Conservation (phyloP, 2,329 filamentous ascomycete genomes). For the Epichloe hybrida region DNA sequence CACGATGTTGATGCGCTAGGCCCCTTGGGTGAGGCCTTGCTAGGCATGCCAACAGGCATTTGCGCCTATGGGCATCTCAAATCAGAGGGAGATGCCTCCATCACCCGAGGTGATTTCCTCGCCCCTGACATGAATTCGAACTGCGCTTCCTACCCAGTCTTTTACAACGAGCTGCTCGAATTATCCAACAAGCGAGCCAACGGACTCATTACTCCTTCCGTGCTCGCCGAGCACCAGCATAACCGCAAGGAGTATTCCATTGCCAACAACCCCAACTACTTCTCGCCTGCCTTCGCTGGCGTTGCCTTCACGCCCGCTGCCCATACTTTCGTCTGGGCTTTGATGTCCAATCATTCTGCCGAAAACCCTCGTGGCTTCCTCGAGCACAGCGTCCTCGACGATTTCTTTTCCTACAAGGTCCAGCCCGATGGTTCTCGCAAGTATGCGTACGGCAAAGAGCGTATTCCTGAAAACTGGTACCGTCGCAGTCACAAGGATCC, state of each 20-base stretch:
- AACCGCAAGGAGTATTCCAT: slow-evolving; percentile 22
- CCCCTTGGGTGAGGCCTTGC: neutral
- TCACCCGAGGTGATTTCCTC: slow-evolving; percentile 2
- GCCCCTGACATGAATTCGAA: slow-evolving; percentile 1
- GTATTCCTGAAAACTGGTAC: slow-evolving; percentile 39
- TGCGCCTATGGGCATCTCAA: slow-evolving; percentile 3
- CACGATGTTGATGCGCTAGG: slow-evolving; percentile 2
- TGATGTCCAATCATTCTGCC: slow-evolving; percentile 29
- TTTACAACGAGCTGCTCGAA: slow-evolving; percentile 19
- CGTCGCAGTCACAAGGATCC: slow-evolving; percentile 27
- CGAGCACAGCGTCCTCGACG: slow-evolving; percentile 4
- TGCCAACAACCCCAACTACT: slow-evolving; percentile 37
- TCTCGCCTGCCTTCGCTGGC: slow-evolving; percentile 36
- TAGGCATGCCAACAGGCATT: slow-evolving; percentile 3
- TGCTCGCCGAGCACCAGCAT: neutral
- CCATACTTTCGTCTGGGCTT: slow-evolving; percentile 27
- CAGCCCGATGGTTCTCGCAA: slow-evolving; percentile 23
- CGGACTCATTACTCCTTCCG: slow-evolving; percentile 9
- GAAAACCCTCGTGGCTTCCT: slow-evolving; percentile 21
- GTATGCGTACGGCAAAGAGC: slow-evolving; percentile 32
- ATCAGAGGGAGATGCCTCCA: slow-evolving; percentile 12
- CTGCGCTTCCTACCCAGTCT: neutral
- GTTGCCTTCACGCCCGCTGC: slow-evolving; percentile 32
- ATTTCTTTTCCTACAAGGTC: slow-evolving; percentile 17
- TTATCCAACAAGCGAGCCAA: slow-evolving; percentile 28